These are phyloP conservation scores for Cryptosporidium bovis DNA, from an alignment of 169 alveolate genomes.

Conservation along the genomic window DNA sequence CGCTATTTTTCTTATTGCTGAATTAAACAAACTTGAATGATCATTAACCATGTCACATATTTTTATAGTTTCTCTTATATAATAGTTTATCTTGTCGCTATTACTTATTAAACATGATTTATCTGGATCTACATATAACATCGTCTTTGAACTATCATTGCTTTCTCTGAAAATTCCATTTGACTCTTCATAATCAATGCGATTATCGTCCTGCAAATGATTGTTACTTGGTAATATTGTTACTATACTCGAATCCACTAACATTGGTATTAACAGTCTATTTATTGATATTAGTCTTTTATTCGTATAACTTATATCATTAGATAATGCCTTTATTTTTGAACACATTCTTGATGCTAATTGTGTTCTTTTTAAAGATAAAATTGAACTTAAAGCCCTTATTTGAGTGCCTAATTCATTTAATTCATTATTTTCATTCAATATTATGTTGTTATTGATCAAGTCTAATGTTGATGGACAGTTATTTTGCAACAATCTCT, in stretches of 20 bases:
- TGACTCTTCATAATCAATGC: not conserved
- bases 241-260: conserved; percentile 7
- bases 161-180: not conserved
- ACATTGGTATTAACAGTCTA: conserved; percentile 25
- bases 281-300: conserved; percentile 10
- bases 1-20: conserved; percentile 60
- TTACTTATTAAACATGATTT: conserved; percentile 37
- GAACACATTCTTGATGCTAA: conserved; percentile 61
- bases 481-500: not conserved
- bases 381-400: conserved; percentile 29
- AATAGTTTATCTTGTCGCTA: conserved; percentile 20
- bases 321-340: conserved; percentile 8
- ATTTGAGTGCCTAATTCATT: conserved; percentile 29
- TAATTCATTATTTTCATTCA: not conserved
- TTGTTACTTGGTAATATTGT: conserved; percentile 39
- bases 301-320: not conserved
- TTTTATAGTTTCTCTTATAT: conserved; percentile 28
- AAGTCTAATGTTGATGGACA: conserved; percentile 60
- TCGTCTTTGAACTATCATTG: not conserved
- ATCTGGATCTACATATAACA: conserved; percentile 16
- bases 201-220: not conserved
- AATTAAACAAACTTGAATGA: conserved; percentile 30
- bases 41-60: conserved; percentile 34
- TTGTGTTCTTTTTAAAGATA: conserved; percentile 23
- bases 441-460: not conserved